Evolutionary conservation across 768 basidiomycete genomes (phyloP).

Genomic region (Tricholoma sp.): DNA sequence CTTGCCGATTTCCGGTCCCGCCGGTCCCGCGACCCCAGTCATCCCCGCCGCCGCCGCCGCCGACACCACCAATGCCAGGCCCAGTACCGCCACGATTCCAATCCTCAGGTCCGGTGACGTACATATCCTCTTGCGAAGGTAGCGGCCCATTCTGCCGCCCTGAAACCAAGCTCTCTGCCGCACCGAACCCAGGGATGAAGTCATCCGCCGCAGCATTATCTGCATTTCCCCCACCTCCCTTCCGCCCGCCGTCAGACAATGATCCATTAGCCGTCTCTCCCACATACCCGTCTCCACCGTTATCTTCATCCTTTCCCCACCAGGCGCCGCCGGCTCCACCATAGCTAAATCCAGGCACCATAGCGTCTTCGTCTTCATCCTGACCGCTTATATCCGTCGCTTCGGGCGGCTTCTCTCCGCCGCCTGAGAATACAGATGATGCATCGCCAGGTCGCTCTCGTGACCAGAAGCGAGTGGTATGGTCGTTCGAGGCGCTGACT

Average conservation of each 20-base stretch:
- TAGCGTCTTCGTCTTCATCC: conserved; percentile 71
- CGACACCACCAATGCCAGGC: conserved; percentile 19
- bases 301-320: conserved; percentile 31
- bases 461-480: conserved; percentile 98
- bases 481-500: conserved; percentile 93
- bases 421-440: conserved; percentile 70
- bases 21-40: conserved; percentile 28
- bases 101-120: conserved; percentile 32
- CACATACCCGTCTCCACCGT: conserved; percentile 35
- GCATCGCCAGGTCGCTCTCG: conserved; percentile 85
- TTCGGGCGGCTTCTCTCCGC: conserved; percentile 83
- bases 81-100: conserved; percentile 27
- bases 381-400: conserved; percentile 48
- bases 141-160: conserved; percentile 27
- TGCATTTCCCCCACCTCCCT: conserved; percentile 14
- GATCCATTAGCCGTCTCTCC: conserved; percentile 10
- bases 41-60: conserved; percentile 21
- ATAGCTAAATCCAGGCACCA: conserved; percentile 71
- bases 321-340: conserved; percentile 23
- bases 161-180: conserved; percentile 15
- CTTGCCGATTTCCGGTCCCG: conserved; percentile 14
- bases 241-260: conserved; percentile 14
- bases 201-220: conserved; percentile 43
- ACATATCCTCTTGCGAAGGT: conserved; percentile 47
- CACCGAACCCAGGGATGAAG: conserved; percentile 62